Evolutionary conservation across 345 rosid species (phyloP).

Genomic region (Populus nigra): DNA sequence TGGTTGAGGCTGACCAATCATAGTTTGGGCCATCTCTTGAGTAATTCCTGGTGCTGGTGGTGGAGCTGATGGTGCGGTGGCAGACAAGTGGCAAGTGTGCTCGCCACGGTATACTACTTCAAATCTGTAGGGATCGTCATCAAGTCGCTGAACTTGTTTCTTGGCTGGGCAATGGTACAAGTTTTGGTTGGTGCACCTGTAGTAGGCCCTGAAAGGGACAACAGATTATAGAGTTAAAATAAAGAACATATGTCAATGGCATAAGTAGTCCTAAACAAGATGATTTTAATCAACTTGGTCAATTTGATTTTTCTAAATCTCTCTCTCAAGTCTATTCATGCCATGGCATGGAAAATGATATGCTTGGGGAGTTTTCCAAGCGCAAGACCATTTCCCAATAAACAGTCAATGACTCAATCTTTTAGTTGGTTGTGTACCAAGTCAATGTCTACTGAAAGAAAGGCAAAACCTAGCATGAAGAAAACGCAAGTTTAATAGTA

Average conservation of each 20-base stretch:
- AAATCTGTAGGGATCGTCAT: constrained; percentile 57
- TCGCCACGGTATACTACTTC: constrained; percentile 58
- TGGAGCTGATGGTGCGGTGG: constrained; percentile 46
- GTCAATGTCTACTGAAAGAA: constrained; percentile 10
- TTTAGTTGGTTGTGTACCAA: not conserved
- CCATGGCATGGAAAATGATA: not conserved
- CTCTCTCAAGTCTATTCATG: not conserved
- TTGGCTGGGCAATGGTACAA: constrained; percentile 79
- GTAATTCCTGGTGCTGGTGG: constrained; percentile 4
- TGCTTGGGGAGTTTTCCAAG: not conserved
- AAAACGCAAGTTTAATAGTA: not conserved
- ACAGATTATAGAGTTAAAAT: not conserved
- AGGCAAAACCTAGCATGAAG: not conserved
- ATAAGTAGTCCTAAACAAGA: not conserved
- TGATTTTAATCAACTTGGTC: not conserved
- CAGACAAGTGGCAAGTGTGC: constrained; percentile 74
- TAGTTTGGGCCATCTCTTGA: not conserved
- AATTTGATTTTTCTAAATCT: not conserved
- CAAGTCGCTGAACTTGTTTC: constrained; percentile 80
- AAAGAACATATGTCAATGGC: not conserved
- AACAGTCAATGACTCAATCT: constrained; percentile 1
- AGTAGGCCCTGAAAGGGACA: constrained; percentile 56
- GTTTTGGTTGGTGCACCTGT: constrained; percentile 81
- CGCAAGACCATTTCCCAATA: too few relatives aligned
- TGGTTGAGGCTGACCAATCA: constrained; percentile 7